Base-by-base conservation (phyloP, 129 eudicot genomes). In the Calendula officinalis region DNA sequence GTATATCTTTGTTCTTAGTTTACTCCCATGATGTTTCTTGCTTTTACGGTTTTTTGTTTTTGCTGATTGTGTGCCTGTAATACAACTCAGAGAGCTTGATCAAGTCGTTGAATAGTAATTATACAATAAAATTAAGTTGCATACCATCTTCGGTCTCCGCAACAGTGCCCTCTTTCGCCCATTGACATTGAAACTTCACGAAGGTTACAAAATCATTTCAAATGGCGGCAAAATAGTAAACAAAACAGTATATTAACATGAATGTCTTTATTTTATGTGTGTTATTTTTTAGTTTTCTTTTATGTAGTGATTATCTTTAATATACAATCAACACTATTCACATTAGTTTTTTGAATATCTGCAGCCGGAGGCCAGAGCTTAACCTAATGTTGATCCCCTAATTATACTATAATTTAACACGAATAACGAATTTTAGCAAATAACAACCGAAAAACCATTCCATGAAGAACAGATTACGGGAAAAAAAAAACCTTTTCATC, bases 71-170 rank as follows among this genome's bases (percentile, higher is more conserved):
- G 49, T 66, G 33, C 32, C 78, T 74, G 50, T 47, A 63, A 43
- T 10, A 1, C 15, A 8, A 3, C 13, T 15, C 7, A 16, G 8
- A 38, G 3, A 36, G 27, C 52, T 51, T 39, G 51, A 37, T 62
- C 51, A 51, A 10, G 47, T 9, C 51, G 10, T 8, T 16, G 42
- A 41, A 11, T 17, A 11, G 41, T 45, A 62, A 46, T 42, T 6
- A 2, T 51, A 12, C 4, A 6, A 8, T 48, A 27, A 17, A 51
- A 3, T 9, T 6, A 10, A 3, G 27, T 8, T 36, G 38, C 67
- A 56, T 73, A 73, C 78, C 78, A 56, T 73, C 67, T 65, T 57
- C 45, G 3, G 78, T 73, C 66, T 73, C 72, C 13, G 45, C 60
- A 66, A 56, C 60, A 47, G 44, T 56, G 46, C 60, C 46, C 53